Percentiles rank a stretch among this genome's conserved stretches.
Conservation (phyloP, 2,329 filamentous ascomycete species). For the Cladophialophora exuberans region DNA sequence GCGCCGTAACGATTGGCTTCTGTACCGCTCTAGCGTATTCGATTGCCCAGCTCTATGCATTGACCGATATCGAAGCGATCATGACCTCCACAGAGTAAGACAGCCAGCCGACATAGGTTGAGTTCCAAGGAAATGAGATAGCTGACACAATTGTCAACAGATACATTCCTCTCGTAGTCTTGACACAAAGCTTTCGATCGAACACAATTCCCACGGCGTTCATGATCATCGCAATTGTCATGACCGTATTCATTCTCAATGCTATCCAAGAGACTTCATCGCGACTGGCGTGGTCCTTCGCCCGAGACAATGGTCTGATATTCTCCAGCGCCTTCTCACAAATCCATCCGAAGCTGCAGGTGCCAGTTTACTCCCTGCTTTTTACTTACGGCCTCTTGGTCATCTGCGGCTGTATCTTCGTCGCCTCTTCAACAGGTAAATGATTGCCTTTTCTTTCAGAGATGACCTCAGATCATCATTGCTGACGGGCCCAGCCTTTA, state of each 20-base stretch:
- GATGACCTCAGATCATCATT: conserved; percentile 53
- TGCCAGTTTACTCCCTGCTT: conserved; percentile 34
- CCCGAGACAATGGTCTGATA: conserved; percentile 44
- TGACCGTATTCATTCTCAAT: conserved; percentile 60
- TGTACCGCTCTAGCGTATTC: conserved; percentile 34
- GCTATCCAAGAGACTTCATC: conserved; percentile 59
- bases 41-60: conserved; percentile 24
- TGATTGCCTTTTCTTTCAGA: conserved; percentile 39
- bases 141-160: conserved; percentile 2
- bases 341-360: conserved; percentile 29
- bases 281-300: conserved; percentile 53
- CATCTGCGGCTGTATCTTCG: conserved; percentile 35
- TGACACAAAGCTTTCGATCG: conserved; percentile 21
- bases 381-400: conserved; percentile 30
- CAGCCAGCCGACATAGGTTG: not conserved
- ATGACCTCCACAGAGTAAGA: conserved; percentile 31
- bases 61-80: conserved; percentile 28
- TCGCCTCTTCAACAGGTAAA: conserved; percentile 16
- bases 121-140: not conserved
- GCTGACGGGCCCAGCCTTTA: conserved; percentile 47
- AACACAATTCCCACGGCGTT: conserved; percentile 22
- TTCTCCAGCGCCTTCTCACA: conserved; percentile 33
- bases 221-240: conserved; percentile 53
- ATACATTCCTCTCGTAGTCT: conserved; percentile 10
- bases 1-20: conserved; percentile 39